Conservation (phyloP, 306 rosid genomes). For the Dalbergia cochinchinensis region DNA sequence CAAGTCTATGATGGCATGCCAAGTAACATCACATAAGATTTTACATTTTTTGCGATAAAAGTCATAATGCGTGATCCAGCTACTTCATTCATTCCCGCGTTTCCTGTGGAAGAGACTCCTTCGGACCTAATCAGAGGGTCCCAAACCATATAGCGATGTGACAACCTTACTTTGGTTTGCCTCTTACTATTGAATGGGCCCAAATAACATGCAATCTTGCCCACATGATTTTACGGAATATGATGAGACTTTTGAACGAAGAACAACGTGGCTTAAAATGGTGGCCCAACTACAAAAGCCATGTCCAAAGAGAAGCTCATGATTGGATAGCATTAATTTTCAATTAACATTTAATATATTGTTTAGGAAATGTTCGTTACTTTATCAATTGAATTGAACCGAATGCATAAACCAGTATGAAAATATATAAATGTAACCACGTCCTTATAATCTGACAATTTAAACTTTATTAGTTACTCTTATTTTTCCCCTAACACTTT, state of each 20-base stretch:
- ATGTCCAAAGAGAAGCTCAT: not conserved
- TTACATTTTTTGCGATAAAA: not conserved
- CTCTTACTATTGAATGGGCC: not conserved
- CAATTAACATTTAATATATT: too few relatives aligned
- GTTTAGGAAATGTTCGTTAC: not conserved
- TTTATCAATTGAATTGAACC: not conserved
- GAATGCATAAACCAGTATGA: not conserved
- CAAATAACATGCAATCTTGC: not conserved
- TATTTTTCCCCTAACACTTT: too few relatives aligned
- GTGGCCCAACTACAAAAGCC: not conserved
- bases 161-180: not conserved
- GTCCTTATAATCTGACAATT: too few relatives aligned
- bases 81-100: not conserved
- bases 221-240: not conserved
- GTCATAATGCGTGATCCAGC: not conserved
- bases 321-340: not conserved
- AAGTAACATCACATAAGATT: not conserved
- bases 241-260: not conserved
- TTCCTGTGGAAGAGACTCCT: not conserved
- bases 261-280: not conserved
- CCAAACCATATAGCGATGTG: not conserved
- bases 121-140: not conserved
- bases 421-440: too few relatives aligned
- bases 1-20: not conserved
- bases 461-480: too few relatives aligned